Evolutionary conservation across 2,329 filamentous ascomycete species (phyloP).

Genomic region (Cladosporium sp.): DNA sequence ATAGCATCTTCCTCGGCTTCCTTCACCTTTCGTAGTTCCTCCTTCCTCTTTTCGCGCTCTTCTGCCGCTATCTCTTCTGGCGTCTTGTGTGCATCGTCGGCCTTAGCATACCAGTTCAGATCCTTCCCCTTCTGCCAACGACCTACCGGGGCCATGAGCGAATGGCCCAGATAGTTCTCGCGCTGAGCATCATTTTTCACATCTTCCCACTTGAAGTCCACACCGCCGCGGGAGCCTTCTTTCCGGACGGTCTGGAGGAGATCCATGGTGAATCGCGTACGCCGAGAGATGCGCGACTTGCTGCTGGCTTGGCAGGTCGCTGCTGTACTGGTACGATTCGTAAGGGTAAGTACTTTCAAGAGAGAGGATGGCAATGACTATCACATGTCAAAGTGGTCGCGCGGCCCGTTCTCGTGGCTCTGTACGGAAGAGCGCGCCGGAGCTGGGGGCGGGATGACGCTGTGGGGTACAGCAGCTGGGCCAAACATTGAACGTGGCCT

Average conservation of each 20-base stretch:
- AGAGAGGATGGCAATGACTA: not conserved
- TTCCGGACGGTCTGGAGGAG: constrained; percentile 89
- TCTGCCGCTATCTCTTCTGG: constrained; percentile 51
- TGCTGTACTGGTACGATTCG: not conserved
- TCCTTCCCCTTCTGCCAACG: constrained; percentile 82
- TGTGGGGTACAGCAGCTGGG: not conserved
- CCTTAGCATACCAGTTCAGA: constrained; percentile 61
- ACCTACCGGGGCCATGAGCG: constrained; percentile 81
- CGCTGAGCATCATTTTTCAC: constrained; percentile 82
- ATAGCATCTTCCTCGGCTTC: constrained; percentile 92
- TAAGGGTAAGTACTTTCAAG: not conserved
- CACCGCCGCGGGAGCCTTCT: constrained; percentile 80
- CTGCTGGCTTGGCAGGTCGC: not conserved
- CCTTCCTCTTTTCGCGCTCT: constrained; percentile 66
- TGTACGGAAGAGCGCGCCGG: not conserved
- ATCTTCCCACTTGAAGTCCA: constrained; percentile 95
- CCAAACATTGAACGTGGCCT: constrained; percentile 12
- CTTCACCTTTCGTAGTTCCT: constrained; percentile 74
- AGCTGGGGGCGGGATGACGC: constrained; percentile 8
- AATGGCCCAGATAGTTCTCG: constrained; percentile 88
- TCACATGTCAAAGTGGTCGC: constrained; percentile 7
- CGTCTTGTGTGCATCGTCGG: constrained; percentile 47
- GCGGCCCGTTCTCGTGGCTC: not conserved
- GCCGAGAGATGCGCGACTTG: too few species aligned
- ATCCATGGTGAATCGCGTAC: constrained; percentile 63